Percentiles rank a stretch among this genome's conserved stretches.
phyloP scores from a whole-genome alignment of 345 rosid species.

The Erucastrum elatum region DNA sequence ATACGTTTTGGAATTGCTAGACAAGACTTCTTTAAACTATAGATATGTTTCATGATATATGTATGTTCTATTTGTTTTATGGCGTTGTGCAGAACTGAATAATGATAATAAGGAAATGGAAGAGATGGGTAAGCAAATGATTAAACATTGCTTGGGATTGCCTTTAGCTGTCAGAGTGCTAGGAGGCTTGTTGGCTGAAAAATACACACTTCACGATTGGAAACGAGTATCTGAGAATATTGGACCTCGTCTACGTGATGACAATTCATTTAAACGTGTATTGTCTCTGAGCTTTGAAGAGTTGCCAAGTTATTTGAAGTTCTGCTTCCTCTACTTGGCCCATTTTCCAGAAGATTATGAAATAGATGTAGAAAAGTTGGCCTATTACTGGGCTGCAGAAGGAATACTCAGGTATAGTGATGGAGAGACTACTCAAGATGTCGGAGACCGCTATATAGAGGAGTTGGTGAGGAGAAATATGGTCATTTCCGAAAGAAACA shows the following conservation, averaged over 20 bases:
- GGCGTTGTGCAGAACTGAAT: too few species aligned
- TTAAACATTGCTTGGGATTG: background rate
- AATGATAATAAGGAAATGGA: background rate
- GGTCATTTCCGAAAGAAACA: too few species aligned
- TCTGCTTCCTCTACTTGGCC: too few species aligned
- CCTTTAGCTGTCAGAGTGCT: background rate
- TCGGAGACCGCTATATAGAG: background rate
- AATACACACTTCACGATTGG: background rate
- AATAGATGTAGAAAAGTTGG: background rate
- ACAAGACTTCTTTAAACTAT: too few species aligned
- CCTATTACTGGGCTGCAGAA: background rate
- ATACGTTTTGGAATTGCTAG: too few species aligned
- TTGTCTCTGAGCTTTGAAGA: too few species aligned
- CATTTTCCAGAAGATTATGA: background rate
- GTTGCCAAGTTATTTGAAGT: too few species aligned
- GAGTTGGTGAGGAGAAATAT: background rate
- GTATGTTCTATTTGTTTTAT: background rate
- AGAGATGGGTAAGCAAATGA: background rate
- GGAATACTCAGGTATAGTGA: background rate
- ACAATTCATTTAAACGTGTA: background rate
- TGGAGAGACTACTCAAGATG: background rate
- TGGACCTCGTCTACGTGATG: background rate
- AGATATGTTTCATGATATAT: too few species aligned
- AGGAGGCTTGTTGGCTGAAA: background rate
- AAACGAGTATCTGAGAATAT: background rate